A percentile compares a stretch with the other conserved stretches of the same genome.
phyloP scores from a whole-genome alignment of 305 asterid genomes.

The Coffea humblotiana region DNA sequence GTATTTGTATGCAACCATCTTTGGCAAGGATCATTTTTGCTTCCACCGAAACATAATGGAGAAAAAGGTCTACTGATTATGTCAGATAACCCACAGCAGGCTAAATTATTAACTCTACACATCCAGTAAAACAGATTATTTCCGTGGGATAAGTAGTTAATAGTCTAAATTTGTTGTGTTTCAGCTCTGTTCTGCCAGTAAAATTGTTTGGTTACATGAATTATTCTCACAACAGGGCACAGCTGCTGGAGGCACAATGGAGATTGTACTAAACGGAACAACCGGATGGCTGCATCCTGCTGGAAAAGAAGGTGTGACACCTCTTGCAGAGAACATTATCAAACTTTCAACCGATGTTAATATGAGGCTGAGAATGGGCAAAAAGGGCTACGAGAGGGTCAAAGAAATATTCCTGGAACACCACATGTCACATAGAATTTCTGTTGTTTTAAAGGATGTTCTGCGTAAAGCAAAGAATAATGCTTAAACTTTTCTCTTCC shows the following conservation, averaged over 20 bases:
- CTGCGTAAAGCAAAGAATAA: slow-evolving; percentile 52
- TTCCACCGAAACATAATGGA: neutral
- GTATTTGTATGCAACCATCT: neutral
- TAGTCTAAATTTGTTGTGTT: neutral
- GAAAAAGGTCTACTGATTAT: neutral
- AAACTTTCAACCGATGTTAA: slow-evolving; percentile 57
- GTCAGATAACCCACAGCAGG: neutral
- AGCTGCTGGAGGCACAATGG: slow-evolving; percentile 94
- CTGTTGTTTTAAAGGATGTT: slow-evolving; percentile 69
- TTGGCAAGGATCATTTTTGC: neutral
- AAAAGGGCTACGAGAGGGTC: slow-evolving; percentile 62
- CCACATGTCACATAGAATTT: slow-evolving; percentile 77
- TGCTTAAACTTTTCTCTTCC: neutral
- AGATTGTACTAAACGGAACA: slow-evolving; percentile 75
- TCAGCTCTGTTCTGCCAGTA: neutral
- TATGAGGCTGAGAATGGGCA: slow-evolving; percentile 69
- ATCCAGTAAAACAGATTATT: no score
- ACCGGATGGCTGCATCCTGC: slow-evolving; percentile 90
- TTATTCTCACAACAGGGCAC: slow-evolving; percentile 59
- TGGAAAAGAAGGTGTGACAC: slow-evolving; percentile 83
- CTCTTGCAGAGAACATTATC: slow-evolving; percentile 72
- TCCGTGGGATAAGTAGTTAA: no score
- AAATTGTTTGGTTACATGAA: slow-evolving; percentile 4
- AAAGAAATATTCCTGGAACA: slow-evolving; percentile 73
- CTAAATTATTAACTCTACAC: neutral